Base-by-base conservation (phyloP, 768 basidiomycete species). In the Pleurotus ostreatus region DNA sequence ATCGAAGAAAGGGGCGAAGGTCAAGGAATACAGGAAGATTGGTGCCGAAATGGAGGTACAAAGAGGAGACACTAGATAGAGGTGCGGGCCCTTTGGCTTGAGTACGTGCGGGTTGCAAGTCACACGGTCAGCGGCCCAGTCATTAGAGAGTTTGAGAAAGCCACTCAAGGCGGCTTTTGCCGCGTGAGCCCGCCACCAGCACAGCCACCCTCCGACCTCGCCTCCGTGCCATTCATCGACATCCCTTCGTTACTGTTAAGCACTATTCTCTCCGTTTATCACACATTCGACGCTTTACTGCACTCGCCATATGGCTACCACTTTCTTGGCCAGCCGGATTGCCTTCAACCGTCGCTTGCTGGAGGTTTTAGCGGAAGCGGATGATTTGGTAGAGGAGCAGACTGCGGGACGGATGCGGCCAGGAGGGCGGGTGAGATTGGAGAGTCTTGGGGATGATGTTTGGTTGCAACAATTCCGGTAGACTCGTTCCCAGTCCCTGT, bases 381-480 rank as follows among this genome's bases (percentile, higher is more conserved):
- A 51, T 37, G 30, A 37, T 34, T 34, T 11, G 30, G 25, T 23
- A 34, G 37, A 51, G 25, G 30, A 34, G 13, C 30, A 39, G 49
- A 39, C 49, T 11, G 18, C 15, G 22, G 49, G 49, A n/a, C 34
- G 18, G 26, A 51, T 39, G 37, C 8, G 34, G 9, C 26, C n/a
- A 22, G 46, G 46, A 48, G 46, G 37, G 13, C 49, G 49, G 13
- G 46, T 48, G 18, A 7, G 22, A 9, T 48, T 48, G 16, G 46
- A 48, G 46, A 26, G 25, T 22, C 25, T 22, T 11, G 46, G 46
- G 46, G 46, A 51, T 38, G 49, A 51, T 15, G 20, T 30, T 37
- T 51, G 49, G 49, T 38, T 51, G 49, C 49, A 38, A 20, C 49
- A 51, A 39, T 51, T 51, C 22, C 34, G 49, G 49, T 51, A 38